Evolutionary conservation across 2,329 filamentous ascomycete genomes (phyloP).

Genomic region (Colletotrichum sp.): DNA sequence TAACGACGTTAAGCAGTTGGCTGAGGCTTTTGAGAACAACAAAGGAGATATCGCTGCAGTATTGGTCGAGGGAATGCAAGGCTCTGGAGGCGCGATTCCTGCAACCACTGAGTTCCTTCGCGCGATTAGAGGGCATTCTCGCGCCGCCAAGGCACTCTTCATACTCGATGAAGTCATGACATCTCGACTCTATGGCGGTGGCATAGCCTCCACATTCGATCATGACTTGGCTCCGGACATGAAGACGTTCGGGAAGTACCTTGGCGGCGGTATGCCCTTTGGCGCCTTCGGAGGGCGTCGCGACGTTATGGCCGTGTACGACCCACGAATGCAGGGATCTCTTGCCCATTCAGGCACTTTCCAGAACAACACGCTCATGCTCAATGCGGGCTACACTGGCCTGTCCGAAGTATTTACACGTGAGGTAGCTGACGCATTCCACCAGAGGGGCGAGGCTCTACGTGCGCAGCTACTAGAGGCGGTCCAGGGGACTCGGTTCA

Average conservation of each 20-base stretch:
- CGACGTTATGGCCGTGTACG: conserved; percentile 58
- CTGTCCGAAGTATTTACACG: not conserved
- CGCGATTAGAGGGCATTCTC: not conserved
- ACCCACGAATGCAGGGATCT: conserved; percentile 25
- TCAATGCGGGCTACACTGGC: not conserved
- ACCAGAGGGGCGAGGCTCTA: not conserved
- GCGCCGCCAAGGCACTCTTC: not conserved
- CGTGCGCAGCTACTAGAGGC: not conserved
- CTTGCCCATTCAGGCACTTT: conserved; percentile 65
- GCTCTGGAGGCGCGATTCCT: not conserved
- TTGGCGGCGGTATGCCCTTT: conserved; percentile 64
- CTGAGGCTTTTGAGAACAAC: not conserved
- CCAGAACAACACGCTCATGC: conserved; percentile 56
- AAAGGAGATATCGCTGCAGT: not conserved
- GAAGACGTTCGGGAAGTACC: conserved; percentile 62
- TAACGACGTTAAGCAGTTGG: not conserved
- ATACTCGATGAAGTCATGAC: not conserved
- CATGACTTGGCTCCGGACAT: conserved; percentile 37
- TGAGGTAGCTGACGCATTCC: not conserved
- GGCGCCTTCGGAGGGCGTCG: conserved; percentile 61
- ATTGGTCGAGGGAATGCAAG: not conserved
- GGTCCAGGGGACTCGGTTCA: not conserved
- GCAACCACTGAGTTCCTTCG: not conserved
- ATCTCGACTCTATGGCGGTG: not conserved
- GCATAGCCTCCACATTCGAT: not conserved